Evolutionary conservation across 2,329 filamentous ascomycete species (phyloP), one percentile per base, ranked within the genome.

Genomic region (Penicillium brasilianum): DNA sequence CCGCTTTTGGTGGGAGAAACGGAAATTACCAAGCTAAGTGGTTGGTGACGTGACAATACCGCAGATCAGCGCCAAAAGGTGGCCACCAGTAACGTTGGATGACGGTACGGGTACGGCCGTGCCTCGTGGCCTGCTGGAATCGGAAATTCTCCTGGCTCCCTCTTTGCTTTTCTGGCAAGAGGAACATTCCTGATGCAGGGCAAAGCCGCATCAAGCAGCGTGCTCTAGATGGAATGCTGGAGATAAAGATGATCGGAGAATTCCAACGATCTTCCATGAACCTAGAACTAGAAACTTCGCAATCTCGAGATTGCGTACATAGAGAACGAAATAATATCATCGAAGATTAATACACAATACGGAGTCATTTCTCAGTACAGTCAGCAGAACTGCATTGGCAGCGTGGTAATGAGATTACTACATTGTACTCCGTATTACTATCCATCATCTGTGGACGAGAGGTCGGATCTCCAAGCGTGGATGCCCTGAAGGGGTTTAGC

Each of bases 401-500:
- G 20, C 9, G 28, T 49, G 11, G 30, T 36, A 36, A 36, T 51
- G 32, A 34, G 20, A 36, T 34, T 51, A 51, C 30, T 51, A 37
- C n/a, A 16, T 14, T 36, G 30, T 34, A 51, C 6, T n/a, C n/a
- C n/a, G n/a, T n/a, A n/a, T 34, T 36, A 48, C 44, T 34, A 25
- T 36, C 20, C 28, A 11, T 51, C 22, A 11, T n/a, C n/a, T n/a
- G n/a, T n/a, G n/a, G 25, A 28, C 22, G 20, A n/a, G n/a, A 48
- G 20, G 18, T 51, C 32, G 28, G 28, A 20, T 8, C 11, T 36
- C 20, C 28, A 37, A 54, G 55, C 36, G 48, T 22, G 61, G 58
- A 22, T 53, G 60, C 55, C 61, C 60, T 63, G 59, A 65, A 61
- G 41, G 14, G 57, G 65, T 48, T 62, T 65, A 63, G 63, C 22